Base-by-base conservation (phyloP, 2,329 filamentous ascomycete species). In the Penicillium brevicompactum region DNA sequence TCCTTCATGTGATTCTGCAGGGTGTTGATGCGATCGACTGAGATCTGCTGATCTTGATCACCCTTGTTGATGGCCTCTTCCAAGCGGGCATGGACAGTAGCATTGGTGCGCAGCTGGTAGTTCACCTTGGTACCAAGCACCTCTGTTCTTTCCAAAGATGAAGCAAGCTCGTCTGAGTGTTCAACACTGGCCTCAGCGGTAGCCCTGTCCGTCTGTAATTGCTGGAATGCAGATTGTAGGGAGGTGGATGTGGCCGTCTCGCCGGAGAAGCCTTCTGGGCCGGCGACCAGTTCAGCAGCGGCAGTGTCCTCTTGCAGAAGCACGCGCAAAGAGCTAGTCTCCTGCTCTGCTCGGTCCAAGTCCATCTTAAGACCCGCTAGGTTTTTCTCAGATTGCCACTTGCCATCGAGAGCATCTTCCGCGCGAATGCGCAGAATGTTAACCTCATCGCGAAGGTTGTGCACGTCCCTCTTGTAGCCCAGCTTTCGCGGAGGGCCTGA, bases 351-450 rank as follows among this genome's bases (percentile, higher is more conserved):
- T 59, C 92, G 90, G 74, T 97, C 94, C 41, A 99, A 84, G 69
- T 97, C 93, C 89, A 96, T 97, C 78, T 96, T 96, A 53, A 97
- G 78, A 52, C 92, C 91, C 49, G 86, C 84, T 2, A 97, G 79
- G 16, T 91, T 91, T 76, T 95, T 95, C 75, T 97, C 93, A 58
- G 92, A 93, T 70, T 95, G 89, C 88, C 91, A 97, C 75, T 97
- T 97, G 68, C 96, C 90, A 69, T 96, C 91, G 13, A 97, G 83
- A 14, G 93, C 93, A 61, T 97, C 93, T 66, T 99, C 93, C 30
- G 93, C 93, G 51, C 94, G 87, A 58, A 88, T 88, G 42, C 94
- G 87, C 53, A 99, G 82, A 14, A 88, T 84, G 49, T 89, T 90
- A 59, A 99, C 89, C 71, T 99, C 94, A 22, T 88, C 86, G 56